Base-by-base conservation (phyloP, 495 filamentous ascomycete species). In the Thozetella sp. region DNA sequence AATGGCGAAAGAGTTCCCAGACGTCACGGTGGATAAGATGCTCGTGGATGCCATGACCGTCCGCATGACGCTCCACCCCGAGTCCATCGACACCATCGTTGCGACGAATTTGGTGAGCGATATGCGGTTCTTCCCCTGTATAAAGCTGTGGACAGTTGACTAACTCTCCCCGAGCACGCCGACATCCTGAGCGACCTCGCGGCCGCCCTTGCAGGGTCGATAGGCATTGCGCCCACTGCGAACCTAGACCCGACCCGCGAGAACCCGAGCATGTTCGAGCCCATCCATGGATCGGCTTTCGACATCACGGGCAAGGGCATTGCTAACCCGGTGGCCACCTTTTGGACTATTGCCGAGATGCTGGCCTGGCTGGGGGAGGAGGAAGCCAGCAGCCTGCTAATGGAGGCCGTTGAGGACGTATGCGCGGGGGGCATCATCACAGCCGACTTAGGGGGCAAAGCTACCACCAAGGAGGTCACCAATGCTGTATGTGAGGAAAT, bases 281-380 rank as follows among this genome's bases (percentile, higher is more conserved):
- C 86, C 0, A 88, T 89, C 50, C 86, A 89, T 60, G 86, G 86
- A 9, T 83, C 80, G n/a, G 86, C 86, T 1, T 87, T 87, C 25
- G 88, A 90, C 65, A 89, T 91, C 58, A 85, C 86, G 0, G 88
- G 88, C 1, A 85, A 84, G 67, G 87, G 87, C 0, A 75, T 88
- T 24, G 87, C 88, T 3, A 90, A 91, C 67, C 87, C 88, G 0
- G 80, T 90, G 0, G 88, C 80, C 9, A 88, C 87, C 0, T 87
- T 91, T 69, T 90, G 87, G 88, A 86, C 83, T 2, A 85, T 81
- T 3, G 82, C 83, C 1, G 87, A 90, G 68, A 91, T 90, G 88
- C 74, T 90, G 40, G 74, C 72, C 6, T 90, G 86, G 87, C 61
- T 91, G 26, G 86, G 86, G 2, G 76, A 86, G 64, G 74, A 79